Conservation (phyloP, 768 basidiomycete species). For the Coprinopsis cinerea region DNA sequence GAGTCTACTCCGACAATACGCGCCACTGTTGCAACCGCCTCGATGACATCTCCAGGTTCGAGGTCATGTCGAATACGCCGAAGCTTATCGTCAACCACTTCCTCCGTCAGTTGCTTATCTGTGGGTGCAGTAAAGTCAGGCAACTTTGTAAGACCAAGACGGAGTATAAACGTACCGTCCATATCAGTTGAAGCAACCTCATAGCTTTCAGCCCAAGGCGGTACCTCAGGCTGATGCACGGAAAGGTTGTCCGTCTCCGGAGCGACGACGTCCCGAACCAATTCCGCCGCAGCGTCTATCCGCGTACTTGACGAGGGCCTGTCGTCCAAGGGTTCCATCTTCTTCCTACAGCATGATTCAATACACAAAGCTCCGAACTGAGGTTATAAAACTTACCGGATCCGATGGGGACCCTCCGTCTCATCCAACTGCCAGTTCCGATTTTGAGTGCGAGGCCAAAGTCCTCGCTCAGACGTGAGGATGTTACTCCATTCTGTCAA, state of each 20-base stretch:
- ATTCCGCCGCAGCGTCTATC: conserved; percentile 37
- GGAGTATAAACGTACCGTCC: conserved; percentile 56
- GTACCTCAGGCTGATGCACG: conserved; percentile 50
- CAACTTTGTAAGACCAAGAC: too few species aligned
- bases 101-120: conserved; percentile 64
- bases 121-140: neutral
- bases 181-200: conserved; percentile 59
- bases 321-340: conserved; percentile 59
- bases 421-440: conserved; percentile 79
- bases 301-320: conserved; percentile 43
- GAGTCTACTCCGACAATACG: conserved; percentile 89
- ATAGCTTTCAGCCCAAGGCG: conserved; percentile 70
- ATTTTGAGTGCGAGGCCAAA: conserved; percentile 62
- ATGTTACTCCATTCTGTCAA: conserved; percentile 56
- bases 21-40: conserved; percentile 81
- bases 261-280: conserved; percentile 44
- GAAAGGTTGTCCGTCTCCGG: conserved; percentile 48
- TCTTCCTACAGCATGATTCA: conserved; percentile 47
- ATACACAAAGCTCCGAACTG: neutral
- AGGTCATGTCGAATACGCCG: conserved; percentile 81
- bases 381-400: conserved; percentile 51
- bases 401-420: conserved; percentile 85
- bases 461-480: conserved; percentile 69
- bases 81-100: conserved; percentile 84
- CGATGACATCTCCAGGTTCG: conserved; percentile 85